phyloP scores from a whole-genome alignment of 108 stramenopile species.

The Cyclostephanos tholiformis region DNA sequence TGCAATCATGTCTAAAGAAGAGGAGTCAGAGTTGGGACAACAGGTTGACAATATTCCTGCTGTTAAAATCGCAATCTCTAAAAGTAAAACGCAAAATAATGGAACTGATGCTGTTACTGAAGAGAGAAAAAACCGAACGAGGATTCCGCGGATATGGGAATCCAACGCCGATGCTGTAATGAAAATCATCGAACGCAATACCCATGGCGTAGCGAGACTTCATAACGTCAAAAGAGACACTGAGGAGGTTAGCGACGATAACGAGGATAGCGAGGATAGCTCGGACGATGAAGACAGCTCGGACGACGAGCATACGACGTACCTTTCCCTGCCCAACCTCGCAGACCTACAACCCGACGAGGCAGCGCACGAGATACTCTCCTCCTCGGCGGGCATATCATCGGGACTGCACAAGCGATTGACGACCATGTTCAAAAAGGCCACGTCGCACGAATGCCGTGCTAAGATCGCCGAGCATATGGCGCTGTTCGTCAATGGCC shows the following conservation, averaged over 20 bases:
- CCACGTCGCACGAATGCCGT: constrained; percentile 79
- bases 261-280: constrained; percentile 3
- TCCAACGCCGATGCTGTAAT: constrained; percentile 34
- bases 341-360: constrained; percentile 24
- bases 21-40: neutral
- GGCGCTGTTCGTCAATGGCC: constrained; percentile 73
- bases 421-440: constrained; percentile 58
- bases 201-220: too few relatives aligned
- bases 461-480: constrained; percentile 76
- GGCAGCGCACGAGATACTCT: constrained; percentile 30
- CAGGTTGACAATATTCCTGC: neutral
- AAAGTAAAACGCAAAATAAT: constrained; percentile 3
- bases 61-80: neutral
- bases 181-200: constrained; percentile 40
- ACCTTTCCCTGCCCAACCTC: constrained; percentile 43
- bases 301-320: constrained; percentile 30
- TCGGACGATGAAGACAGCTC: constrained; percentile 23
- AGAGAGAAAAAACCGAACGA: constrained; percentile 16
- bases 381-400: constrained; percentile 18
- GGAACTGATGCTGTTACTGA: neutral
- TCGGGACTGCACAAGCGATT: constrained; percentile 39
- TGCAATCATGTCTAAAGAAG: neutral
- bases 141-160: constrained; percentile 34
- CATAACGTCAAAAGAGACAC: too few relatives aligned
- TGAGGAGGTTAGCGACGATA: neutral